Evolutionary conservation across 371 early-diverging fungal species (phyloP).

Genomic region (Syncephalis plumigaleata): DNA sequence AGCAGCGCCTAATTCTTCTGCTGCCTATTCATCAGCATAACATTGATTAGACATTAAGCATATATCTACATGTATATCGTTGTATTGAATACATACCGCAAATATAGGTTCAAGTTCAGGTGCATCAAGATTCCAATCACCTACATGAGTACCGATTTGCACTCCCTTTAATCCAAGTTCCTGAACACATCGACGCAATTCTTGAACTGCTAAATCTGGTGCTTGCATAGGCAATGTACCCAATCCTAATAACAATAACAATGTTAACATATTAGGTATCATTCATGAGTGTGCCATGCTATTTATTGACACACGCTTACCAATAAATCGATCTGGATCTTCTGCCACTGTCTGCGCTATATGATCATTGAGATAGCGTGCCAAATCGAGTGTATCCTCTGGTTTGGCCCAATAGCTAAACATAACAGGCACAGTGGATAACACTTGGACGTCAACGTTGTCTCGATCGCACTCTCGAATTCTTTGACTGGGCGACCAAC

Average conservation of each 20-base stretch:
- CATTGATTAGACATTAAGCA: not conserved
- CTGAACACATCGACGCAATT: constrained; percentile 39
- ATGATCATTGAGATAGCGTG: constrained; percentile 46
- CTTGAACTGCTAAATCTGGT: constrained; percentile 41
- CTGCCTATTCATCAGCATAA: constrained; percentile 13
- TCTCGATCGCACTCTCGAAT: constrained; percentile 26
- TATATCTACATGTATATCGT: constrained; percentile 4
- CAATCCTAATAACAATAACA: constrained; percentile 10
- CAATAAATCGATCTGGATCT: constrained; percentile 43
- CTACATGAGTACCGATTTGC: constrained; percentile 54
- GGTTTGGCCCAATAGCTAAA: constrained; percentile 46
- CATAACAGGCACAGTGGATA: constrained; percentile 50
- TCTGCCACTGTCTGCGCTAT: constrained; percentile 43
- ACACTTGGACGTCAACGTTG: constrained; percentile 39
- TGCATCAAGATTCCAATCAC: constrained; percentile 53
- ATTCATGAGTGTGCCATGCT: no score
- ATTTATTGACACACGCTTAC: constrained; percentile 1
- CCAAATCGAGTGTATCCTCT: constrained; percentile 27
- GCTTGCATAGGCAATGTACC: constrained; percentile 63
- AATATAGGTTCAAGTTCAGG: constrained; percentile 46
- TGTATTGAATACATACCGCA: constrained; percentile 10
- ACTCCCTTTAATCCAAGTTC: constrained; percentile 47
- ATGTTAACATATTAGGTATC: not conserved
- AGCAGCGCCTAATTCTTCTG: constrained; percentile 38
- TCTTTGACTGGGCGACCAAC: constrained; percentile 41